These are phyloP conservation scores for Pezicula rhizophila DNA, from an alignment of 2,329 filamentous ascomycete species.

Conservation along the genomic window DNA sequence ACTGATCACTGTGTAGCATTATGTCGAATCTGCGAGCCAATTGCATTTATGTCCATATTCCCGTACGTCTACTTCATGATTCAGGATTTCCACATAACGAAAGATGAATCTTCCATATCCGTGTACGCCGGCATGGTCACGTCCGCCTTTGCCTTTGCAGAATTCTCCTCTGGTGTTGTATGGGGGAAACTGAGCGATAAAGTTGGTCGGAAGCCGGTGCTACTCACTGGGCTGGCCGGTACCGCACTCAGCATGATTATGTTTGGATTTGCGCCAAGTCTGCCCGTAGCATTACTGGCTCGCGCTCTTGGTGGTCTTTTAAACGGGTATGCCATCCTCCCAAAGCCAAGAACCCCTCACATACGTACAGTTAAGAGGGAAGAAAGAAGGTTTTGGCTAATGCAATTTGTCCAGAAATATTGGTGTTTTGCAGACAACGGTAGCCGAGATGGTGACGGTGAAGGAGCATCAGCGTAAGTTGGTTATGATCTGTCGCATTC, in stretches of 20 bases:
- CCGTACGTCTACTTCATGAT: slow-evolving; percentile 99
- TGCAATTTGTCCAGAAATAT: slow-evolving; percentile 60
- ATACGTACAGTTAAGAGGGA: slow-evolving; percentile 8
- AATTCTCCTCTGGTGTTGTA: slow-evolving; percentile 85
- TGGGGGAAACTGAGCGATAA: slow-evolving; percentile 92
- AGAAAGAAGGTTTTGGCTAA: slow-evolving; percentile 17
- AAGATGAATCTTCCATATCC: slow-evolving; percentile 73
- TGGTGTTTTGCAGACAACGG: slow-evolving; percentile 89
- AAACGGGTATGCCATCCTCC: slow-evolving; percentile 64
- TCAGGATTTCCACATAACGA: slow-evolving; percentile 78
- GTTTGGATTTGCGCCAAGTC: slow-evolving; percentile 82
- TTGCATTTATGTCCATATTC: slow-evolving; percentile 99
- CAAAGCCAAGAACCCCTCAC: background rate
- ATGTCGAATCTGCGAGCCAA: slow-evolving; percentile 95
- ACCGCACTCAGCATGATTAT: slow-evolving; percentile 88
- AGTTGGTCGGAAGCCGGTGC: slow-evolving; percentile 85
- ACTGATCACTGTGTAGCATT: slow-evolving; percentile 50
- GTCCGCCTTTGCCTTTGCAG: slow-evolving; percentile 90
- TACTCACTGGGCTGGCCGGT: slow-evolving; percentile 82
- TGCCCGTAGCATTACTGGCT: slow-evolving; percentile 78
- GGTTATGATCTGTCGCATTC: slow-evolving; percentile 17
- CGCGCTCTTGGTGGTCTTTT: slow-evolving; percentile 84
- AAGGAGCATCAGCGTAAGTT: slow-evolving; percentile 87
- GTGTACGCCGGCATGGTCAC: slow-evolving; percentile 95
- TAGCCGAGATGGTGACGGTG: slow-evolving; percentile 85